A percentile compares a stretch with the other conserved stretches of the same genome.
phyloP scores from a whole-genome alignment of 2,329 filamentous ascomycete species.

The Passalora sequoiae region DNA sequence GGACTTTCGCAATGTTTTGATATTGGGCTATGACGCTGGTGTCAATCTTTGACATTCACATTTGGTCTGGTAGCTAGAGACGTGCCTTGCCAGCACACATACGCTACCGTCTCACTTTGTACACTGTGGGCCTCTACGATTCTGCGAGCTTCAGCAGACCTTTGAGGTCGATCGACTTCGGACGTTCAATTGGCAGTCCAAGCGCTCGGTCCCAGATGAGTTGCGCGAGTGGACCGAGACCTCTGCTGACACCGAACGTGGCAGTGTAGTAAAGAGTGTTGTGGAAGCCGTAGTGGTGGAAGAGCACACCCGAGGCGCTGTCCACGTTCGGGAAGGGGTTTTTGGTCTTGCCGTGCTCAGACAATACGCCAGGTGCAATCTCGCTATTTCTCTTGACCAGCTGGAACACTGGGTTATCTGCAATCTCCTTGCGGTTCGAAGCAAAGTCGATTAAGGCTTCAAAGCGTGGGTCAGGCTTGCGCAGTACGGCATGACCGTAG shows the following conservation, averaged over 20 bases:
- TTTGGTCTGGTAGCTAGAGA: not conserved
- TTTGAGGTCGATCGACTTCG: conserved; percentile 93
- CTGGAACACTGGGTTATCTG: conserved; percentile 82
- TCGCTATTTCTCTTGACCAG: conserved; percentile 90
- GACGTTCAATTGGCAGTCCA: conserved; percentile 91
- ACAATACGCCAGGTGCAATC: conserved; percentile 84
- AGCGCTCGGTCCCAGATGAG: conserved; percentile 93
- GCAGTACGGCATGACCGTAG: conserved; percentile 91
- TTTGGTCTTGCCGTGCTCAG: conserved; percentile 76
- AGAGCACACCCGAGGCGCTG: conserved; percentile 84
- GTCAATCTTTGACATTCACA: not conserved
- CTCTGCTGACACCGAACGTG: conserved; percentile 64
- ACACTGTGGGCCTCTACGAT: conserved; percentile 8
- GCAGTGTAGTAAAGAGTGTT: conserved; percentile 92
- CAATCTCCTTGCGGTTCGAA: conserved; percentile 74
- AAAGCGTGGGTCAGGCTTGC: conserved; percentile 95
- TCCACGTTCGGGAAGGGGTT: conserved; percentile 89
- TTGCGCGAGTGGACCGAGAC: conserved; percentile 83
- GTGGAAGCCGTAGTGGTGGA: conserved; percentile 97
- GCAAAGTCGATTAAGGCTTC: conserved; percentile 97
- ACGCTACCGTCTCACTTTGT: not conserved
- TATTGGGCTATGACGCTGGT: too few relatives aligned
- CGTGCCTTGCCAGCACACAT: too few relatives aligned
- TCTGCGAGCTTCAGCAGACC: conserved; percentile 65
- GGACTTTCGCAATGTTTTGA: too few relatives aligned